These are phyloP conservation scores for Trametes hirsuta DNA, from an alignment of 1,284 basidiomycete genomes.

Conservation along the genomic window DNA sequence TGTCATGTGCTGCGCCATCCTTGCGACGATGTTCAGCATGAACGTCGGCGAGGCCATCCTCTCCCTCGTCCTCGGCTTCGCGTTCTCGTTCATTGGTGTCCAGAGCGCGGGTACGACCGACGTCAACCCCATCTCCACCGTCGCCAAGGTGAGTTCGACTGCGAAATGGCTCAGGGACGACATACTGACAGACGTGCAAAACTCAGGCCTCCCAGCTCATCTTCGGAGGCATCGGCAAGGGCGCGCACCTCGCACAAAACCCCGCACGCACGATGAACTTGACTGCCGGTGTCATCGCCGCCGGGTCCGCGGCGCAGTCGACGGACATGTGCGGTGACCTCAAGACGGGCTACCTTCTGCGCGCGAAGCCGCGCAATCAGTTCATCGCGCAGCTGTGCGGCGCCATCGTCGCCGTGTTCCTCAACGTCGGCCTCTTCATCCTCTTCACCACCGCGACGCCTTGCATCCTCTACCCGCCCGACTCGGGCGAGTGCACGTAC, in stretches of 20 bases:
- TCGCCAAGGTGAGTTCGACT: slow-evolving; percentile 45
- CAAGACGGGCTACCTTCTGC: slow-evolving; percentile 72
- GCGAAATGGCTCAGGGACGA: not conserved
- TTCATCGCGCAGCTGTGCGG: slow-evolving; percentile 66
- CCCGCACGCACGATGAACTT: slow-evolving; percentile 59
- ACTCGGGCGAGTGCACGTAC: slow-evolving; percentile 51
- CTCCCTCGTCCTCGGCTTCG: slow-evolving; percentile 60
- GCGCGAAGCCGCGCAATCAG: slow-evolving; percentile 68
- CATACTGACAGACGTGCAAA: not conserved
- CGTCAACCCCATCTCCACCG: slow-evolving; percentile 61
- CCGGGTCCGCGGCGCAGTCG: slow-evolving; percentile 61
- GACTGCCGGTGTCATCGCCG: slow-evolving; percentile 61
- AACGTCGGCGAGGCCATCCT: slow-evolving; percentile 63
- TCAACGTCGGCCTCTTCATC: slow-evolving; percentile 61
- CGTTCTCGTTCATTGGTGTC: slow-evolving; percentile 73
- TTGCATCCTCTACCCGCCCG: slow-evolving; percentile 52
- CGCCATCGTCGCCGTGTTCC: slow-evolving; percentile 59
- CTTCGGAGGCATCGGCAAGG: slow-evolving; percentile 62
- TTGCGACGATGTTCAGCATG: slow-evolving; percentile 58
- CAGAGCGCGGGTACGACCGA: slow-evolving; percentile 63
- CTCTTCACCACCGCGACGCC: slow-evolving; percentile 68
- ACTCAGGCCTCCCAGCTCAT: slow-evolving; percentile 57
- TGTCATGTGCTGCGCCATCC: slow-evolving; percentile 58
- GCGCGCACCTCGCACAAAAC: slow-evolving; percentile 38
- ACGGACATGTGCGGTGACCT: slow-evolving; percentile 76